Percentiles rank a stretch among this genome's conserved stretches.
phyloP scores from a whole-genome alignment of 2,329 filamentous ascomycete genomes.

The Colletotrichum sp. region DNA sequence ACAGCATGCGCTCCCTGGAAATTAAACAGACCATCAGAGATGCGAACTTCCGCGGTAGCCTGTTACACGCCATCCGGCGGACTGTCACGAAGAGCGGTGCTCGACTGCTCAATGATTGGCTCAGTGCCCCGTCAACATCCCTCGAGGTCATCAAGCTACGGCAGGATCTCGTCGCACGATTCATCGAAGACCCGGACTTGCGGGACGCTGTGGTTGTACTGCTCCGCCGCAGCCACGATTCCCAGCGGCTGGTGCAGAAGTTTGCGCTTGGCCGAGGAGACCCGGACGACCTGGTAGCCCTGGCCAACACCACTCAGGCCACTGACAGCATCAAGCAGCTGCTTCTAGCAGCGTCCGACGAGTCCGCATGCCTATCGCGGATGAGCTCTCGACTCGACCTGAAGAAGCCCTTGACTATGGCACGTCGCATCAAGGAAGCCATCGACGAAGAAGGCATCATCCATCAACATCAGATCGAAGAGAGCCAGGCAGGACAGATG shows the following conservation, averaged over 20 bases:
- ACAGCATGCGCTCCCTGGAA: conserved; percentile 87
- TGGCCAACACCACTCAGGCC: conserved; percentile 81
- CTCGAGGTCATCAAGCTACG: conserved; percentile 77
- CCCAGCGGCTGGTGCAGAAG: conserved; percentile 88
- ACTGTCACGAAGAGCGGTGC: conserved; percentile 94
- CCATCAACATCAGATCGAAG: conserved; percentile 78
- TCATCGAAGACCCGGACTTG: conserved; percentile 70
- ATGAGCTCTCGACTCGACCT: conserved; percentile 68
- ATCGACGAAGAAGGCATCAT: conserved; percentile 94
- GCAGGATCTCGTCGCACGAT: conserved; percentile 80
- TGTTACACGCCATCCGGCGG: conserved; percentile 86
- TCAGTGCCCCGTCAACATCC: conserved; percentile 92
- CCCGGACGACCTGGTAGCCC: conserved; percentile 83
- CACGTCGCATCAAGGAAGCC: conserved; percentile 72
- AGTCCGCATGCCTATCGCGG: conserved; percentile 40
- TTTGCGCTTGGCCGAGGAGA: conserved; percentile 93
- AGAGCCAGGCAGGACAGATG: conserved; percentile 73
- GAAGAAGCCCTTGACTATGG: conserved; percentile 69
- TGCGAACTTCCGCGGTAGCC: conserved; percentile 77
- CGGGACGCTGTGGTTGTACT: conserved; percentile 72
- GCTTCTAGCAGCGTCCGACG: conserved; percentile 34
- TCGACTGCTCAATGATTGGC: conserved; percentile 80
- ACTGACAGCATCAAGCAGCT: conserved; percentile 69
- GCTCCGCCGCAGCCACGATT: conserved; percentile 80
- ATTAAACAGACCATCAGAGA: conserved; percentile 87